Evolutionary conservation across 2,329 filamentous ascomycete genomes (phyloP).

Genomic region (Leptographium procerum): DNA sequence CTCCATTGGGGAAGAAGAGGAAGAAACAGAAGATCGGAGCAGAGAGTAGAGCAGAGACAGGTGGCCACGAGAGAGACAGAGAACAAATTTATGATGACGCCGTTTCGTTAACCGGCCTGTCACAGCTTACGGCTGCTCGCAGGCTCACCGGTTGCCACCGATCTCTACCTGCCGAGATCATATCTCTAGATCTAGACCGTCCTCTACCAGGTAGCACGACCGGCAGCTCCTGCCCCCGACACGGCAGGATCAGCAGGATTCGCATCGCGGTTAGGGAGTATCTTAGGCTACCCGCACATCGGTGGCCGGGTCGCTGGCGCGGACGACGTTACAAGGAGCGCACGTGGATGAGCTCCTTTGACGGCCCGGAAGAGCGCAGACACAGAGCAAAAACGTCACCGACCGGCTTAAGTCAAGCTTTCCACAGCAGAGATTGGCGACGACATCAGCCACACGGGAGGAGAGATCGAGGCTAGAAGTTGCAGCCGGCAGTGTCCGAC

Average conservation of each 20-base stretch:
- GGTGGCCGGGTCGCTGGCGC: not conserved
- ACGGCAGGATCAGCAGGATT: not conserved
- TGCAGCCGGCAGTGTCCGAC: not conserved
- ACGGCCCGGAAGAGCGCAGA: not conserved
- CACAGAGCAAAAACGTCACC: not conserved
- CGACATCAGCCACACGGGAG: no score
- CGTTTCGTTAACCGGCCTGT: not conserved
- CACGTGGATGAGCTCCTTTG: slow-evolving; percentile 6
- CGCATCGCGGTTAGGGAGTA: not conserved
- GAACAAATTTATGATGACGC: no score
- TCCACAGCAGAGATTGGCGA: not conserved
- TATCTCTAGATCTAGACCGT: not conserved
- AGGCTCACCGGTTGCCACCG: not conserved
- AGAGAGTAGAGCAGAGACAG: not conserved
- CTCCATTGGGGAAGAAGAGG: no score
- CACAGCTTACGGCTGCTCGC: not conserved
- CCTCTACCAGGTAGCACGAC: not conserved
- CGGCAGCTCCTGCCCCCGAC: not conserved
- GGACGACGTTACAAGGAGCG: not conserved
- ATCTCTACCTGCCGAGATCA: not conserved
- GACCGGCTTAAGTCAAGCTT: not conserved
- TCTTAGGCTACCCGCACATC: not conserved
- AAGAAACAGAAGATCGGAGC: no score
- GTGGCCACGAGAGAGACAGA: not conserved
- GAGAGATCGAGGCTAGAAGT: not conserved